Conservation (phyloP, 2,329 filamentous ascomycete species). For the Mycosphaerella arachidis region DNA sequence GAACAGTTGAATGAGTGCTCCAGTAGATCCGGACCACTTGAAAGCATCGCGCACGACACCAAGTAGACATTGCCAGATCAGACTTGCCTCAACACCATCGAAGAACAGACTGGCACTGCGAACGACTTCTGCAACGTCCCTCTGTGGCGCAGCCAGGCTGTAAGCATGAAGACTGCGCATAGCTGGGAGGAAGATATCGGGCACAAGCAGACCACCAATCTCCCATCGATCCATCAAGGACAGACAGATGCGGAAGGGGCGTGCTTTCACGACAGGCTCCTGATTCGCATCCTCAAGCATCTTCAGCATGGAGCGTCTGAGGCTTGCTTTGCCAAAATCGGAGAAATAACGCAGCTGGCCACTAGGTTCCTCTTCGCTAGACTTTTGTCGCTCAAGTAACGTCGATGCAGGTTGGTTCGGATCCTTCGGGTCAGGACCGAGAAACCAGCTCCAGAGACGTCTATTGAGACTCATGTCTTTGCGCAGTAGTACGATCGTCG, state of each 20-base stretch:
- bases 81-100: constrained; percentile 87
- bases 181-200: constrained; percentile 81
- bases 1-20: constrained; percentile 63
- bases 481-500: constrained; percentile 78
- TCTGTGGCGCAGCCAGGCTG: constrained; percentile 60
- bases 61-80: constrained; percentile 63
- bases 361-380: constrained; percentile 52
- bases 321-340: constrained; percentile 66
- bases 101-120: constrained; percentile 95
- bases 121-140: constrained; percentile 78
- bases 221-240: constrained; percentile 99
- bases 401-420: constrained; percentile 24
- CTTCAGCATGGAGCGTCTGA: constrained; percentile 69
- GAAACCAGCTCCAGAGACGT: constrained; percentile 90
- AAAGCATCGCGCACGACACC: constrained; percentile 18
- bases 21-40: not conserved
- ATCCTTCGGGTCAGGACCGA: constrained; percentile 66
- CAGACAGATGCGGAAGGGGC: constrained; percentile 84
- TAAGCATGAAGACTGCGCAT: constrained; percentile 75
- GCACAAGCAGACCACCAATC: constrained; percentile 83
- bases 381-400: constrained; percentile 27
- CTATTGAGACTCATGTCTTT: constrained; percentile 96
- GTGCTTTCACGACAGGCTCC: constrained; percentile 64
- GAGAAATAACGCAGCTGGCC: constrained; percentile 67
- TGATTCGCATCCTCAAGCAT: constrained; percentile 62